Evolutionary conservation across 768 basidiomycete species (phyloP).

Genomic region (Suillus occidentalis): DNA sequence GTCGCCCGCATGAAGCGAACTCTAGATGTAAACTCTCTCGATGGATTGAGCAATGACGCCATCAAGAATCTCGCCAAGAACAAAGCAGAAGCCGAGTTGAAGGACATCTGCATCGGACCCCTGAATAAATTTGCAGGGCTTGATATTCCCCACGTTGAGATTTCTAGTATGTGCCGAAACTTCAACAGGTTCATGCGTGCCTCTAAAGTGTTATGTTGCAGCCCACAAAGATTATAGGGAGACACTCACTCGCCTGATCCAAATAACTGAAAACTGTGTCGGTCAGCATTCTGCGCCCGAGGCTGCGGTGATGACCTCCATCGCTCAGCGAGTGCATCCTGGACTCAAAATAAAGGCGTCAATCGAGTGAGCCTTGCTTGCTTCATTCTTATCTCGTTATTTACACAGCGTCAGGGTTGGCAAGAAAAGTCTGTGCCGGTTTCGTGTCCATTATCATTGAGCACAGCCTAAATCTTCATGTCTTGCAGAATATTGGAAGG

Average conservation of each 20-base stretch:
- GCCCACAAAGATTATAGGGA: neutral
- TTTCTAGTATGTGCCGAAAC: neutral
- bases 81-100: neutral
- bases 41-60: neutral
- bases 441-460: slow-evolving; percentile 8
- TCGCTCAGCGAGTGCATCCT: neutral
- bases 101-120: neutral
- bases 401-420: slow-evolving; percentile 4
- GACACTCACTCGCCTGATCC: neutral
- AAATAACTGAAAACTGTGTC: neutral
- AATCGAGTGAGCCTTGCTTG: neutral
- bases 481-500: slow-evolving; percentile 21
- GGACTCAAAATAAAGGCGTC: neutral
- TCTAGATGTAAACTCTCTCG: neutral
- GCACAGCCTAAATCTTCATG: no score
- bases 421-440: slow-evolving; percentile 9
- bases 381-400: neutral
- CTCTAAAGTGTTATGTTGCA: neutral
- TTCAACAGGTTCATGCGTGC: neutral
- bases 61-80: neutral
- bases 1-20: neutral
- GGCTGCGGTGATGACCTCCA: neutral
- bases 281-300: neutral
- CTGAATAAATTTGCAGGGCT: neutral
- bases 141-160: neutral